These are phyloP conservation scores for Rhodamnia rubescens DNA, from an alignment of 345 rosid species.

Conservation along the genomic window DNA sequence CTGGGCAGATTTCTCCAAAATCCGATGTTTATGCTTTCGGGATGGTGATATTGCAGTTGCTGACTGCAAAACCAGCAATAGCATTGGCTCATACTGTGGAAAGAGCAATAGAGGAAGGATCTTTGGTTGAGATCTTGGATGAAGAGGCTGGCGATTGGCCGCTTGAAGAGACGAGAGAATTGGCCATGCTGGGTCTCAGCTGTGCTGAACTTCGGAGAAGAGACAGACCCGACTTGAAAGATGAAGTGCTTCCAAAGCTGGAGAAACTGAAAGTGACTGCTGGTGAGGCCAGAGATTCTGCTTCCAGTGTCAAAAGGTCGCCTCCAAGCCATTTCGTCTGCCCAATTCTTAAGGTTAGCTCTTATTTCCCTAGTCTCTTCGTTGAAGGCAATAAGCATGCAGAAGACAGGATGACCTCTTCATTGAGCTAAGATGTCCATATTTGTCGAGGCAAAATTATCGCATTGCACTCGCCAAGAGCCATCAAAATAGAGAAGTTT, in stretches of 20 bases:
- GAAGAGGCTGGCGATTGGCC: slow-evolving; percentile 76
- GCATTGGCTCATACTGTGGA: slow-evolving; percentile 59
- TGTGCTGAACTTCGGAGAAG: slow-evolving; percentile 69
- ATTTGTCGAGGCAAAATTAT: neutral
- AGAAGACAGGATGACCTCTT: neutral
- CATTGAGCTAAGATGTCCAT: neutral
- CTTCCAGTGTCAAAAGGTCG: neutral
- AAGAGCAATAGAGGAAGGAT: slow-evolving; percentile 33
- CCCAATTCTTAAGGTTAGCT: slow-evolving; percentile 64
- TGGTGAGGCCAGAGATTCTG: slow-evolving; percentile 12
- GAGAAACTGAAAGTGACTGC: slow-evolving; percentile 54
- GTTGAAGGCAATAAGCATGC: neutral
- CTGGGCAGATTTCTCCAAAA: slow-evolving; percentile 56
- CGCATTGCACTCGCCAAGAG: neutral
- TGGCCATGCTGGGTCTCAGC: slow-evolving; percentile 57
- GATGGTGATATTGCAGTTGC: slow-evolving; percentile 66
- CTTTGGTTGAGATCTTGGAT: slow-evolving; percentile 45
- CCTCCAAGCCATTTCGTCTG: slow-evolving; percentile 68
- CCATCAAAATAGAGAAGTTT: neutral
- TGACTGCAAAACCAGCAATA: slow-evolving; percentile 69
- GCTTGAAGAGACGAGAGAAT: slow-evolving; percentile 48
- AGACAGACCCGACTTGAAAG: slow-evolving; percentile 61
- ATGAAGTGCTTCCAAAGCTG: slow-evolving; percentile 53
- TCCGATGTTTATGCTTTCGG: slow-evolving; percentile 86
- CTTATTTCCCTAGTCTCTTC: neutral